phyloP scores from a whole-genome alignment of 2,329 filamentous ascomycete genomes.

The Botryotinia narcissicola region DNA sequence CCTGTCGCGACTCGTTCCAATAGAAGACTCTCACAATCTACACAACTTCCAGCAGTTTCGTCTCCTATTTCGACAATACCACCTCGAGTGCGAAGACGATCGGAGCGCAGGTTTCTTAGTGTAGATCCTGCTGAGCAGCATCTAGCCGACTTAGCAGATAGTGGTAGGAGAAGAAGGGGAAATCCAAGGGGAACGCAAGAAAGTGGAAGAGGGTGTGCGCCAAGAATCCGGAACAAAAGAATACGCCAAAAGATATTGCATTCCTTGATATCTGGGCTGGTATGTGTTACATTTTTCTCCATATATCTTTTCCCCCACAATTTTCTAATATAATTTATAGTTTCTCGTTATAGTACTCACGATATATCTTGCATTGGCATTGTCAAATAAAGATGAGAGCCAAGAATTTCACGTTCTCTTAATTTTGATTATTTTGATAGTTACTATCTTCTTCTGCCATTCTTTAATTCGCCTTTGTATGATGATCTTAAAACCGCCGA shows the following conservation, averaged over 20 bases:
- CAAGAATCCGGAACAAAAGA: slow-evolving; percentile 53
- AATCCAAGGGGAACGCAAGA: slow-evolving; percentile 30
- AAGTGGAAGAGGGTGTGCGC: slow-evolving; percentile 41
- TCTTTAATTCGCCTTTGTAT: slow-evolving; percentile 72
- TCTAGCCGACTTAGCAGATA: slow-evolving; percentile 46
- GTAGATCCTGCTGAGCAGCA: slow-evolving; percentile 51
- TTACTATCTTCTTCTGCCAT: slow-evolving; percentile 79
- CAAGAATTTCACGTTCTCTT: slow-evolving; percentile 77
- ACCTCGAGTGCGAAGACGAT: slow-evolving; percentile 24
- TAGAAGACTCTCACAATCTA: slow-evolving; percentile 23
- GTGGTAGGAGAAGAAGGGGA: slow-evolving; percentile 42
- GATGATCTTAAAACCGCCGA: slow-evolving; percentile 49
- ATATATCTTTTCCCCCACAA: neutral
- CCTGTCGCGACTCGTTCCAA: slow-evolving; percentile 26
- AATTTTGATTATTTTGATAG: slow-evolving; percentile 71
- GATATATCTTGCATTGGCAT: slow-evolving; percentile 62
- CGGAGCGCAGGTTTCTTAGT: slow-evolving; percentile 39
- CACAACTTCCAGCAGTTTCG: slow-evolving; percentile 20
- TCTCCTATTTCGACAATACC: slow-evolving; percentile 24
- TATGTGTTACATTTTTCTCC: slow-evolving; percentile 20
- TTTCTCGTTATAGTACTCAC: slow-evolving; percentile 34
- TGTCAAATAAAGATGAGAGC: slow-evolving; percentile 61
- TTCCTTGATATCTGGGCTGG: slow-evolving; percentile 61
- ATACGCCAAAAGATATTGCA: slow-evolving; percentile 56
- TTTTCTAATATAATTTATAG: slow-evolving; percentile 26